Evolutionary conservation across 1,284 basidiomycete species (phyloP).

Genomic region (Leccinum huronense): DNA sequence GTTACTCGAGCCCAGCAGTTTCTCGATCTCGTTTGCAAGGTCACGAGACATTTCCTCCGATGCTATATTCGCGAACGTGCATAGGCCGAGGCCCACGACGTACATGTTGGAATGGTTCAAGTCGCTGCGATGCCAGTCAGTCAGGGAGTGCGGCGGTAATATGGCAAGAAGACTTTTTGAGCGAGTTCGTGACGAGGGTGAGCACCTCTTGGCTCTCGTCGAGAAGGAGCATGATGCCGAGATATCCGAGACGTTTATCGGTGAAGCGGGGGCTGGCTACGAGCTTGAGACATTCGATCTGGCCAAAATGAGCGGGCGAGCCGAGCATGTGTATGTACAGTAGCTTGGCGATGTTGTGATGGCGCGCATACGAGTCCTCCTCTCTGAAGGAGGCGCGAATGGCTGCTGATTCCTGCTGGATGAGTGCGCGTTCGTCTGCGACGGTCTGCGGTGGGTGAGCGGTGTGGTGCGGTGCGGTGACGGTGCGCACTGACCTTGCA

Average conservation of each 20-base stretch:
- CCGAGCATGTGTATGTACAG: conserved; percentile 99
- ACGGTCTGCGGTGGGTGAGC: conserved; percentile 57
- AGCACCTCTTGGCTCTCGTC: conserved; percentile 99
- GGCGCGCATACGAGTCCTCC: conserved; percentile 89
- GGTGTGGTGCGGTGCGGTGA: conserved; percentile 3
- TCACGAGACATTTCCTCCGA: conserved; percentile 99
- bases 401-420: conserved; percentile 97
- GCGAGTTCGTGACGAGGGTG: conserved; percentile 95
- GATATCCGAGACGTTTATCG: conserved; percentile 95
- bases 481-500: conserved; percentile 68
- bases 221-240: conserved; percentile 96
- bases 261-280: conserved; percentile 97
- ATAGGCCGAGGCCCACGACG: conserved; percentile 94
- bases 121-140: conserved; percentile 59
- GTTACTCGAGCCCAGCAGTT: conserved; percentile 95
- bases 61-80: conserved; percentile 98
- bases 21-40: conserved; percentile 96
- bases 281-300: conserved; percentile 99
- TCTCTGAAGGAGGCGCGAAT: conserved; percentile 98
- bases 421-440: conserved; percentile 95
- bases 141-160: conserved; percentile 14
- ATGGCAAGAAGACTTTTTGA: conserved; percentile 82
- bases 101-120: conserved; percentile 99
- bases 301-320: conserved; percentile 98
- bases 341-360: conserved; percentile 98